Evolutionary conservation across 129 eudicot species (phyloP).

Genomic region (Dittrichia graveolens): DNA sequence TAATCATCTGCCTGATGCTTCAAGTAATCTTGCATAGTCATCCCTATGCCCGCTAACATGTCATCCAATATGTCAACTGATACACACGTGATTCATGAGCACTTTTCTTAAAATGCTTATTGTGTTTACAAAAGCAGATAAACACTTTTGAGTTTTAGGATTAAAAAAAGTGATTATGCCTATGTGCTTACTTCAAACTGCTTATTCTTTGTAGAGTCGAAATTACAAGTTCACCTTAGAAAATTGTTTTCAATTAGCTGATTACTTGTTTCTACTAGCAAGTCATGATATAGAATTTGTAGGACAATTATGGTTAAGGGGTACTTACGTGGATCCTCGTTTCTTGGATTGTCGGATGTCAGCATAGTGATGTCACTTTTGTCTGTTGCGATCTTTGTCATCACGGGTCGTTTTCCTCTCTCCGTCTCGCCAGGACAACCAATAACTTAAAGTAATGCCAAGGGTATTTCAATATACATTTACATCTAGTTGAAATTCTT

Average conservation of each 20-base stretch:
- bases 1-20: constrained; percentile 90
- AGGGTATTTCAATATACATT: constrained; percentile 9
- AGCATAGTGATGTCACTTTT: constrained; percentile 89
- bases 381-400: constrained; percentile 92
- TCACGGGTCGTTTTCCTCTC: constrained; percentile 90
- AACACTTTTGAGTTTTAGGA: no score
- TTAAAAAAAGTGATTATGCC: no score
- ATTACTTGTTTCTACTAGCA: no score
- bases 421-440: constrained; percentile 88
- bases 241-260: no score
- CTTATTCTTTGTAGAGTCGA: no score
- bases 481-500: not conserved
- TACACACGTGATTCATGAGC: constrained; percentile 21
- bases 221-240: no score
- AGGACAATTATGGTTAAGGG: not conserved
- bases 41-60: constrained; percentile 93
- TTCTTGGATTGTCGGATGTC: constrained; percentile 94
- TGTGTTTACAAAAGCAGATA: no score
- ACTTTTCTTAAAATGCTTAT: no score
- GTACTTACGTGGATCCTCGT: constrained; percentile 90
- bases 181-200: no score
- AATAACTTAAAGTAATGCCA: constrained; percentile 48
- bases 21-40: constrained; percentile 96
- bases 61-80: constrained; percentile 96
- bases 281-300: not conserved